phyloP scores from a whole-genome alignment of 1,284 basidiomycete species.

The Cerioporus squamosus region DNA sequence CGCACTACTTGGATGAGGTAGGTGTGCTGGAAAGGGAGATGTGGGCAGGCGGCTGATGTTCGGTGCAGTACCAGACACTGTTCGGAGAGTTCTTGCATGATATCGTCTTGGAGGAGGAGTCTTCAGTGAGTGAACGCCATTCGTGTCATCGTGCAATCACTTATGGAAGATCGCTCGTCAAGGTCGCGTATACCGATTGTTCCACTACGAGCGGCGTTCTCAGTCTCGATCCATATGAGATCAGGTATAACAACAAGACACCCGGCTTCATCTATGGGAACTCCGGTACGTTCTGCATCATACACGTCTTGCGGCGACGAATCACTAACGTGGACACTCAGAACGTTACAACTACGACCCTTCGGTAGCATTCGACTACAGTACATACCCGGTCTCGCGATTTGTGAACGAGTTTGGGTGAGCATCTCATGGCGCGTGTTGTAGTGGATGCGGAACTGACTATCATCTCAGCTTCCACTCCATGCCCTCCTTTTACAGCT shows the following conservation, averaged over 20 bases:
- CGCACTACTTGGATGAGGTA: slow-evolving; percentile 55
- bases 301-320: background rate
- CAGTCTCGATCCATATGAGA: slow-evolving; percentile 58
- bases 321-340: background rate
- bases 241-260: slow-evolving; percentile 56
- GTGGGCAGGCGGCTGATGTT: background rate
- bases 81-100: slow-evolving; percentile 60
- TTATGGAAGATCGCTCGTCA: background rate
- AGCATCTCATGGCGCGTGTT: slow-evolving; percentile 4
- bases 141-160: no score
- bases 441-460: background rate
- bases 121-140: slow-evolving; percentile 43
- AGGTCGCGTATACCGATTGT: slow-evolving; percentile 67
- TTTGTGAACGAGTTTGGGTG: slow-evolving; percentile 69
- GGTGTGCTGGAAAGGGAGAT: slow-evolving; percentile 7
- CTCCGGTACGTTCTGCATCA: slow-evolving; percentile 40
- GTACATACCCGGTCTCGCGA: slow-evolving; percentile 56
- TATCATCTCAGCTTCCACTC: slow-evolving; percentile 55
- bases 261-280: slow-evolving; percentile 62
- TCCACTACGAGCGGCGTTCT: slow-evolving; percentile 64
- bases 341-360: slow-evolving; percentile 65
- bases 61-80: slow-evolving; percentile 48
- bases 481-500: slow-evolving; percentile 66
- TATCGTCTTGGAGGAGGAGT: slow-evolving; percentile 49
- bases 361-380: slow-evolving; percentile 56